Conservation (phyloP, 257 asterid genomes). For the Linaria vulgaris region DNA sequence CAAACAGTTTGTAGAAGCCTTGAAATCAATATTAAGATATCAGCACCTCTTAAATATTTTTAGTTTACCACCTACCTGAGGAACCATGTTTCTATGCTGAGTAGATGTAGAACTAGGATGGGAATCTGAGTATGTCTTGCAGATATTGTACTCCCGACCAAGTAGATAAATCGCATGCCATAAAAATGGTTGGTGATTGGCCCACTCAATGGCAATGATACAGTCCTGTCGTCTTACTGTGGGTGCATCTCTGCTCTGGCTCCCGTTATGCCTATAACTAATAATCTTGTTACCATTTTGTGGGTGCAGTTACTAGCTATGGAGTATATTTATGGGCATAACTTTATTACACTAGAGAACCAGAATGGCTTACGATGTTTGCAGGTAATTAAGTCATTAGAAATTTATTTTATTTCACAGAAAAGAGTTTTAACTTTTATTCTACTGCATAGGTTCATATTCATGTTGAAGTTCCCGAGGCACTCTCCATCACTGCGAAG, state of each 20-base stretch:
- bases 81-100: too few relatives aligned
- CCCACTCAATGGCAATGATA: too few relatives aligned
- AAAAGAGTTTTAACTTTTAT: constrained; percentile 22
- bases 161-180: too few relatives aligned
- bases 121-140: too few relatives aligned
- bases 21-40: too few relatives aligned
- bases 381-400: constrained; percentile 54
- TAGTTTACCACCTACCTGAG: too few relatives aligned
- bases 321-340: constrained; percentile 83
- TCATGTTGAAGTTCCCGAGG: constrained; percentile 63
- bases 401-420: neutral
- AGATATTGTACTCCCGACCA: too few relatives aligned
- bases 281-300: neutral
- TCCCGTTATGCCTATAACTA: neutral
- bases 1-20: too few relatives aligned
- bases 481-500: constrained; percentile 50
- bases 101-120: neutral
- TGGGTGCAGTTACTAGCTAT: constrained; percentile 69
- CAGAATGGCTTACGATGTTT: constrained; percentile 56
- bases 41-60: too few relatives aligned
- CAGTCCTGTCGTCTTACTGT: neutral
- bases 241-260: neutral
- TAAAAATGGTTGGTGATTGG: too few relatives aligned
- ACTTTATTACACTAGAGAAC: constrained; percentile 54
- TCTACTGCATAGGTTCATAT: constrained; percentile 58